These are phyloP conservation scores for Tulasnella calospora DNA, from an alignment of 768 basidiomycete species.

Conservation along the genomic window DNA sequence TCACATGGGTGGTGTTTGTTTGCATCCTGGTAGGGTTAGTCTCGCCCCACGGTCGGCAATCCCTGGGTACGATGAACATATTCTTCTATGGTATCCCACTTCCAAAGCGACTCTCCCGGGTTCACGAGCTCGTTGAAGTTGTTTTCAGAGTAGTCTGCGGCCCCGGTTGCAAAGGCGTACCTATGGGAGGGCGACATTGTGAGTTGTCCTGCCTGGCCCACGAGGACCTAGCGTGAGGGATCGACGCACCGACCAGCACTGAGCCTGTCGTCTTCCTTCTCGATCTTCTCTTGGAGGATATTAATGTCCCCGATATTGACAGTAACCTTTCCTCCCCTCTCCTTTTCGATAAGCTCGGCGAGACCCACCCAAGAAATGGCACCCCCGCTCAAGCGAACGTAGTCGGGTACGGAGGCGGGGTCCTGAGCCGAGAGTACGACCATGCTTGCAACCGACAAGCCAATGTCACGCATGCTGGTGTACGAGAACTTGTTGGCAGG, in stretches of 20 bases:
- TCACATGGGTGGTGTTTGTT: too few relatives aligned
- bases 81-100: background rate
- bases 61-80: background rate
- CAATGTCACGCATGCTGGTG: background rate
- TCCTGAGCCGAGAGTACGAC: background rate
- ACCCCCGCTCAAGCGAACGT: background rate
- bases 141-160: conserved; percentile 1
- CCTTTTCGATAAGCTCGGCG: background rate
- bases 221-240: background rate
- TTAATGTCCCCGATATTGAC: too few relatives aligned
- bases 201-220: background rate
- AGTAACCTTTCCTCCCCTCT: background rate
- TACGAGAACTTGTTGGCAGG: background rate
- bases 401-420: conserved; percentile 5
- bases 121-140: conserved; percentile 23
- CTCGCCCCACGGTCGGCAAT: background rate
- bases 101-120: conserved; percentile 18
- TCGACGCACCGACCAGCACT: background rate
- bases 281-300: background rate
- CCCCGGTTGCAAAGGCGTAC: background rate
- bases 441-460: too few relatives aligned
- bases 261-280: background rate
- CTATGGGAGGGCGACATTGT: background rate
- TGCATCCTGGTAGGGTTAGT: background rate
- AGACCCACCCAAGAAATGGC: background rate